Percentiles rank a stretch among this genome's conserved stretches.
These are phyloP conservation scores for Rheum nobile DNA, from an alignment of 148 eudicot species.

Conservation along the genomic window DNA sequence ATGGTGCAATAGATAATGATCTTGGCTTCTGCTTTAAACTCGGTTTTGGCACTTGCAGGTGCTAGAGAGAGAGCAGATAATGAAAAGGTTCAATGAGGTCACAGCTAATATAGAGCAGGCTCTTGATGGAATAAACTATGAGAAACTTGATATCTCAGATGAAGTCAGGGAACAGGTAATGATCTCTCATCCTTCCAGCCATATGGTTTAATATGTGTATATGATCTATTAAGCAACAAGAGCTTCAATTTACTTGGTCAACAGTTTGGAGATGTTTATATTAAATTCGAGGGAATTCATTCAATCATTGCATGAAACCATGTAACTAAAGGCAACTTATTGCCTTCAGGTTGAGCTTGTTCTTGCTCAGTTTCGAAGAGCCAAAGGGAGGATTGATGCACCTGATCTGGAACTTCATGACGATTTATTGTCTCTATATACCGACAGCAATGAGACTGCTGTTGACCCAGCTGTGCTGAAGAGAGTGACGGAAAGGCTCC, in stretches of 20 bases:
- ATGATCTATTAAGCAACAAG: not conserved
- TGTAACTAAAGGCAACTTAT: not conserved
- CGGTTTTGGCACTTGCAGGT: constrained; percentile 29
- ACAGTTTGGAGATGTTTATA: constrained; percentile 1
- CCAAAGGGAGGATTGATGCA: constrained; percentile 69
- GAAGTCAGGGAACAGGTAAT: constrained; percentile 94
- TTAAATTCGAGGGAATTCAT: not conserved
- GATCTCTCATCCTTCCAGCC: not conserved
- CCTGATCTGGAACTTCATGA: constrained; percentile 62
- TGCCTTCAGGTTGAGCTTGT: constrained; percentile 82
- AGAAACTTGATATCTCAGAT: constrained; percentile 77
- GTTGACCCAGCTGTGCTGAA: constrained; percentile 43
- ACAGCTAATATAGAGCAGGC: constrained; percentile 69
- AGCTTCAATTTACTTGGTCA: not conserved
- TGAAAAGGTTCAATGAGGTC: constrained; percentile 58
- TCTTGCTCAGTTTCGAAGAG: constrained; percentile 76
- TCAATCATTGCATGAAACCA: constrained; percentile 1
- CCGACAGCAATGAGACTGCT: constrained; percentile 30
- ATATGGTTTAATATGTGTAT: not conserved
- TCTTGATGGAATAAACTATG: constrained; percentile 46
- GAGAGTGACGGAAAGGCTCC: constrained; percentile 65
- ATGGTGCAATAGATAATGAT: not conserved
- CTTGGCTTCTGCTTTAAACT: not conserved
- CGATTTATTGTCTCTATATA: constrained; percentile 51
- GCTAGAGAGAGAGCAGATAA: constrained; percentile 64